Evolutionary conservation across 2,329 filamentous ascomycete species (phyloP).

Genomic region (Alternaria sp.): DNA sequence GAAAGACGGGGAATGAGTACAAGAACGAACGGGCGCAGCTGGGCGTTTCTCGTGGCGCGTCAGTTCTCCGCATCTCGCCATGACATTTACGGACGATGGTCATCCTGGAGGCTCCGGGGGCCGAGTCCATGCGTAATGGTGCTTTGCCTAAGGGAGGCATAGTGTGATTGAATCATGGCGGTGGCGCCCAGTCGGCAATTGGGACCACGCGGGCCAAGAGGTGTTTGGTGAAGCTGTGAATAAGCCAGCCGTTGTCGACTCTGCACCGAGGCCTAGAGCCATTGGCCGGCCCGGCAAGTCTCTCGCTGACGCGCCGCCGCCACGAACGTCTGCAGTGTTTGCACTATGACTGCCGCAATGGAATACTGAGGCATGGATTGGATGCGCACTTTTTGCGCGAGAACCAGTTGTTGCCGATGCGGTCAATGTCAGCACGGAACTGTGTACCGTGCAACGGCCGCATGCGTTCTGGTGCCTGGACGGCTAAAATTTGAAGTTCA

Average conservation of each 20-base stretch:
- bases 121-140: conserved; percentile 20
- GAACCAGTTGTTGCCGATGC: neutral
- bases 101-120: conserved; percentile 14
- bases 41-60: conserved; percentile 14
- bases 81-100: conserved; percentile 27
- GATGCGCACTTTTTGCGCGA: neutral
- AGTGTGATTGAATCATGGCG: conserved; percentile 18
- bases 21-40: conserved; percentile 8
- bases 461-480: conserved; percentile 1
- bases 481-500: neutral
- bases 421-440: neutral
- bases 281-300: neutral
- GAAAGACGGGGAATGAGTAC: conserved; percentile 1
- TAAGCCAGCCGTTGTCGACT: conserved; percentile 11
- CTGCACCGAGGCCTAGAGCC: neutral
- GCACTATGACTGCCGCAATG: neutral
- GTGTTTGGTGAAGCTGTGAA: neutral
- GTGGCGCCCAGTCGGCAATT: conserved; percentile 16
- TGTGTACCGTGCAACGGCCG: conserved; percentile 1
- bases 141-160: conserved; percentile 21
- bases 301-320: conserved; percentile 1
- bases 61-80: conserved; percentile 37
- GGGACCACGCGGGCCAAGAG: conserved; percentile 6
- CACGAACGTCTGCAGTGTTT: neutral
- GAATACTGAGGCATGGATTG: neutral